phyloP scores from a whole-genome alignment of 2,329 filamentous ascomycete species.

The Venturia nashicola region DNA sequence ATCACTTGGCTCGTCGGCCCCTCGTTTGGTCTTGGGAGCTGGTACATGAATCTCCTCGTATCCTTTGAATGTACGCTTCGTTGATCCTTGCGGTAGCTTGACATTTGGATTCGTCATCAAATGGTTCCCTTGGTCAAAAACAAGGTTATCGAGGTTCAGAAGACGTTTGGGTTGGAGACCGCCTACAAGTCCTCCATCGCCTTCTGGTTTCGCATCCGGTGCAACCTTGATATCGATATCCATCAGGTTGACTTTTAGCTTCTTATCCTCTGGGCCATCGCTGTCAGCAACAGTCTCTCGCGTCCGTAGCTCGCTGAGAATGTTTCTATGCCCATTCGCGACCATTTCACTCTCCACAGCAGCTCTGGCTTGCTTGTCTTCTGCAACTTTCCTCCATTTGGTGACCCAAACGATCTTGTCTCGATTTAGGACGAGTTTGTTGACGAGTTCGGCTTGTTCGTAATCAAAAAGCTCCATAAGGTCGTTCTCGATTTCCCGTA shows the following conservation, averaged over 20 bases:
- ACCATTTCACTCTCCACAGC: conserved; percentile 84
- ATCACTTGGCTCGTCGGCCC: conserved; percentile 60
- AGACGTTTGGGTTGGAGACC: conserved; percentile 75
- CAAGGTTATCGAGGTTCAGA: conserved; percentile 88
- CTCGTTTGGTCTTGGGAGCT: conserved; percentile 74
- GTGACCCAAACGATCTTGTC: conserved; percentile 96
- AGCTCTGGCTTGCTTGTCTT: conserved; percentile 57
- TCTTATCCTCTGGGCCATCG: conserved; percentile 22
- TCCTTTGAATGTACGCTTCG: conserved; percentile 90
- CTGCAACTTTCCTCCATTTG: conserved; percentile 68
- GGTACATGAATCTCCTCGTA: conserved; percentile 98
- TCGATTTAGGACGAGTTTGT: conserved; percentile 80
- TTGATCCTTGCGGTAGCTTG: conserved; percentile 83
- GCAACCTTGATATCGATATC: conserved; percentile 62
- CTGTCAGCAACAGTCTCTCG: conserved; percentile 48
- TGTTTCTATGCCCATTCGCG: conserved; percentile 72
- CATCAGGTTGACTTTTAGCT: conserved; percentile 76
- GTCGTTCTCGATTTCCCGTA: conserved; percentile 94
- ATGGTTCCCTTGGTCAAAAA: conserved; percentile 97
- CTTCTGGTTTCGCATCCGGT: conserved; percentile 39
- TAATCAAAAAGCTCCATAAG: conserved; percentile 98
- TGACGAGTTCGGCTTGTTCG: conserved; percentile 85
- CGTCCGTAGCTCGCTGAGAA: conserved; percentile 78
- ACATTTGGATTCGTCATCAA: conserved; percentile 99
- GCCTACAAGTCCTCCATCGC: conserved; percentile 60